phyloP scores from a whole-genome alignment of 2,329 filamentous ascomycete species.

The Cucurbitaria berberidis region DNA sequence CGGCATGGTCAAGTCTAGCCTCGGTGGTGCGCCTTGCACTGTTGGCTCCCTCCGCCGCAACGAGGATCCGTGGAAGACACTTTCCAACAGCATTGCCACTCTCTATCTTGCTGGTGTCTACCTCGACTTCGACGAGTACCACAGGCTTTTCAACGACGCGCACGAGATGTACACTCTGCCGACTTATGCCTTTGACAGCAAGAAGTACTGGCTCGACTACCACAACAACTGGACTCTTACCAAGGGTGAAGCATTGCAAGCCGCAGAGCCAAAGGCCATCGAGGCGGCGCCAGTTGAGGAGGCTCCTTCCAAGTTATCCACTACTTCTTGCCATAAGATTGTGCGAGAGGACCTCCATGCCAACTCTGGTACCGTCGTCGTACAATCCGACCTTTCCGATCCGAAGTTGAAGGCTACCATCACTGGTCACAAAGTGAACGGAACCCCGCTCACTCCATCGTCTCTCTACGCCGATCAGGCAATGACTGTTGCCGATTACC shows the following conservation, averaged over 20 bases:
- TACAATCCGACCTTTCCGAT: conserved; percentile 70
- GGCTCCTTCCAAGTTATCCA: conserved; percentile 63
- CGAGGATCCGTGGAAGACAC: conserved; percentile 69
- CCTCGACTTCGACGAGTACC: conserved; percentile 74
- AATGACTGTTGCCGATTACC: conserved; percentile 69
- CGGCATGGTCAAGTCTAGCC: conserved; percentile 70
- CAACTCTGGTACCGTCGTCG: conserved; percentile 64
- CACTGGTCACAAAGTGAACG: conserved; percentile 71
- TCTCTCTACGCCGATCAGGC: conserved; percentile 69
- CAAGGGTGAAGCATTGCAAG: conserved; percentile 65
- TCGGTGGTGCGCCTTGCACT: conserved; percentile 61
- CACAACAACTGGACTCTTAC: conserved; percentile 73
- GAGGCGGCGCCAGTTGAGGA: conserved; percentile 48
- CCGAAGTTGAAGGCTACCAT: conserved; percentile 68
- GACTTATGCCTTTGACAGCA: conserved; percentile 71
- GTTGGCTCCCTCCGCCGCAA: conserved; percentile 67
- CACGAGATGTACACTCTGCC: conserved; percentile 70
- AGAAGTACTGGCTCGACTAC: conserved; percentile 76
- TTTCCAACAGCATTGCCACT: conserved; percentile 63
- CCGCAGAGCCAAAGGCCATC: conserved; percentile 48
- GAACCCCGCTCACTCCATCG: conserved; percentile 69
- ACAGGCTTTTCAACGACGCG: conserved; percentile 64
- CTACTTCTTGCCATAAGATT: conserved; percentile 69
- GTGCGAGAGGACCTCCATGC: conserved; percentile 67
- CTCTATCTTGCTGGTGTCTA: conserved; percentile 68